Conservation (phyloP, 176 grass and related monocot genomes). For the Panicum miliaceum region DNA sequence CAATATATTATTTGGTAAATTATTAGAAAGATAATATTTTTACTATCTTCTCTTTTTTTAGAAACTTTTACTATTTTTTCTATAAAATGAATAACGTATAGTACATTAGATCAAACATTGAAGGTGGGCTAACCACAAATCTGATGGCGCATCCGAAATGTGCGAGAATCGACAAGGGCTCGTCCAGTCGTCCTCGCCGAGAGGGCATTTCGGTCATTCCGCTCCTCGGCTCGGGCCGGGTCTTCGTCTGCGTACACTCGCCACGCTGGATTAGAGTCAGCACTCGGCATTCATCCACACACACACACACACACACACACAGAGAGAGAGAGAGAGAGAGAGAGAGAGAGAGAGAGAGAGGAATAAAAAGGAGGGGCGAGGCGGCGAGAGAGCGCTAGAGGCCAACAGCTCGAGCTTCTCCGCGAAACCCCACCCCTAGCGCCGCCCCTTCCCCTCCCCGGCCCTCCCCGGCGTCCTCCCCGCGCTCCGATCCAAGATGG, state of each 20-base stretch:
- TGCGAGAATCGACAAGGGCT: background rate
- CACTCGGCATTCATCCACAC: background rate
- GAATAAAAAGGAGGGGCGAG: background rate
- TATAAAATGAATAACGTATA: too few relatives aligned
- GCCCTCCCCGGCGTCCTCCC: background rate
- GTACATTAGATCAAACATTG: too few relatives aligned
- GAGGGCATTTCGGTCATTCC: conserved; percentile 36
- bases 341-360: background rate
- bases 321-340: conserved; percentile 1
- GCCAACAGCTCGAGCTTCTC: conserved; percentile 29
- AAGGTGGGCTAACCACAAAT: too few relatives aligned
- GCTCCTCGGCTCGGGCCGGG: background rate
- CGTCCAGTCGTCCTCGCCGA: background rate
- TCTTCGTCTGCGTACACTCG: background rate
- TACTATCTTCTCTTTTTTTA: too few relatives aligned
- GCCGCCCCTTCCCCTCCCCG: background rate
- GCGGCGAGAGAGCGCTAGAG: conserved; percentile 13
- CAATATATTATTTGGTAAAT: too few relatives aligned
- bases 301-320: too few relatives aligned
- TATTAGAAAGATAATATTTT: too few relatives aligned
- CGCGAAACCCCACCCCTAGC: conserved; percentile 36
- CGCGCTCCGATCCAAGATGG: conserved; percentile 59
- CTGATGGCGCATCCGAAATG: background rate
- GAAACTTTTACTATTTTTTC: too few relatives aligned
- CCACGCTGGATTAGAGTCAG: conserved; percentile 35